Percentiles rank a stretch among this genome's conserved stretches.
Conservation (phyloP, 805 yeast genomes). For the Starmerella bacillaris region DNA sequence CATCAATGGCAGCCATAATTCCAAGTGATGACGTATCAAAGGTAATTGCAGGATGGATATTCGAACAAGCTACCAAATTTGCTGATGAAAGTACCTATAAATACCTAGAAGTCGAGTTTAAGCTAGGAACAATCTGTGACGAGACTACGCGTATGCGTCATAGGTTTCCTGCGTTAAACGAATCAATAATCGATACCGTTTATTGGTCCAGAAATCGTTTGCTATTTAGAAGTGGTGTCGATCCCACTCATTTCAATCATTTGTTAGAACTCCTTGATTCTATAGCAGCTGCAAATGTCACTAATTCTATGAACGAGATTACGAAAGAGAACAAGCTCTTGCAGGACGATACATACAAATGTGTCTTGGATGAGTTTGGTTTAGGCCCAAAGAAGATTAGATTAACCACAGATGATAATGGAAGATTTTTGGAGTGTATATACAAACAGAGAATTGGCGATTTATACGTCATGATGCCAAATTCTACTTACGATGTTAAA, state of each 20-base stretch:
- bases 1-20: conserved; percentile 52
- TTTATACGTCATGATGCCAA: conserved; percentile 54
- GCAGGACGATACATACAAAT: conserved; percentile 11
- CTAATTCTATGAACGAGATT: conserved; percentile 7
- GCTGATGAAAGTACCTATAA: conserved; percentile 14
- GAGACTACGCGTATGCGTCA: conserved; percentile 18
- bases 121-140: conserved; percentile 21
- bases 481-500: conserved; percentile 58
- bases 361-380: conserved; percentile 2
- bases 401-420: conserved; percentile 18
- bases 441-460: conserved; percentile 61
- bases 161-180: conserved; percentile 21
- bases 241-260: conserved; percentile 14
- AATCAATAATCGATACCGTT: conserved; percentile 19
- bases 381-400: conserved; percentile 13
- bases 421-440: conserved; percentile 37
- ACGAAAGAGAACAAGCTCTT: conserved; percentile 5
- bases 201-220: conserved; percentile 17
- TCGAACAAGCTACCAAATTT: conserved; percentile 43
- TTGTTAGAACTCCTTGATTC: conserved; percentile 15
- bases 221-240: conserved; percentile 19
- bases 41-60: conserved; percentile 75
- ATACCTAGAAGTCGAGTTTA: conserved; percentile 31
- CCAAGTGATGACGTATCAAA: conserved; percentile 70
- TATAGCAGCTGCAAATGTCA: conserved; percentile 7